phyloP scores from a whole-genome alignment of 2,329 filamentous ascomycete genomes.

The Colletotrichum truncatum region DNA sequence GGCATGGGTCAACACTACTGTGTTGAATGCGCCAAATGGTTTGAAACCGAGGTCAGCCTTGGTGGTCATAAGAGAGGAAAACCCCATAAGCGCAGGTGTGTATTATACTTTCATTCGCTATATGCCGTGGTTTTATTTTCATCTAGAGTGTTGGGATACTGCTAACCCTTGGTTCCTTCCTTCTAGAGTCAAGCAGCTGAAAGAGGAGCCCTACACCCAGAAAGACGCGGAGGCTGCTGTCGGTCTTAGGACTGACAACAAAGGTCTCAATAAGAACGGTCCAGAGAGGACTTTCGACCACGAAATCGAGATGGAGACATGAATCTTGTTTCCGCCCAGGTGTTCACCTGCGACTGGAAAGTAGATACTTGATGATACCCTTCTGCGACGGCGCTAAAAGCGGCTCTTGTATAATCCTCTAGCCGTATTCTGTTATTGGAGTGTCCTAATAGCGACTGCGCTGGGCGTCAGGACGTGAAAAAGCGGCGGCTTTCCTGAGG shows the following conservation, averaged over 20 bases:
- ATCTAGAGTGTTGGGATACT: no score
- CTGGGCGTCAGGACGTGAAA: background rate
- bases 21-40: constrained; percentile 94
- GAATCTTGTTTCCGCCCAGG: background rate
- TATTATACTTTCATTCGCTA: background rate
- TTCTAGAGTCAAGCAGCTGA: constrained; percentile 79
- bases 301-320: constrained; percentile 49
- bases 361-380: constrained; percentile 26
- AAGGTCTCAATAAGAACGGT: constrained; percentile 40
- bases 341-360: background rate
- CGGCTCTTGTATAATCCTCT: background rate
- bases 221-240: constrained; percentile 85
- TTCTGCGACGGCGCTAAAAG: constrained; percentile 16
- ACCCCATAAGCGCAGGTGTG: constrained; percentile 88
- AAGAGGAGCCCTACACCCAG: constrained; percentile 86
- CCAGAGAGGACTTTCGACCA: constrained; percentile 35
- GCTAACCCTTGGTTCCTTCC: constrained; percentile 11
- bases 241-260: constrained; percentile 77
- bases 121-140: background rate
- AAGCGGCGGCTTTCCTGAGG: background rate
- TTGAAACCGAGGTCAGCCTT: constrained; percentile 84
- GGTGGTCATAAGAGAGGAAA: constrained; percentile 84
- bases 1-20: constrained; percentile 89
- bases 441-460: background rate
- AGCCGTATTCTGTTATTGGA: background rate